Percentiles rank a stretch among this genome's conserved stretches.
Evolutionary conservation across 495 filamentous ascomycete species (phyloP).

Genomic region (Bacidia gigantensis): DNA sequence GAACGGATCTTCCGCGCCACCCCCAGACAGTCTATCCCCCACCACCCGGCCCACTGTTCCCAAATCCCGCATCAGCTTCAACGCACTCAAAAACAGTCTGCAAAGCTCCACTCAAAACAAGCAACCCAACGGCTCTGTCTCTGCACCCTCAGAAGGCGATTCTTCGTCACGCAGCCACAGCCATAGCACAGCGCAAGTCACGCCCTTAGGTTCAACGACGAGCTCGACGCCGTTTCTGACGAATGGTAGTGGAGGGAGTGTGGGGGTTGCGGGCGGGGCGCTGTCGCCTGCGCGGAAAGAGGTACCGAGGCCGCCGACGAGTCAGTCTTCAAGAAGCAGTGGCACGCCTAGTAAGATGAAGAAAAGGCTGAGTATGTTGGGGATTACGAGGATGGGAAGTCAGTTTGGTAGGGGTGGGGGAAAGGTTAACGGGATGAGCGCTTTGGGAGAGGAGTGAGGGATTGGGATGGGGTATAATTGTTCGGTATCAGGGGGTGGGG

Average conservation of each 20-base stretch:
- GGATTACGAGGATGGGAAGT: slow-evolving; percentile 51
- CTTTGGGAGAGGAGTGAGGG: slow-evolving; percentile 30
- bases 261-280: too few relatives aligned
- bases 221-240: slow-evolving; percentile 1
- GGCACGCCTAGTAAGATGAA: slow-evolving; percentile 38
- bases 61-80: slow-evolving; percentile 17
- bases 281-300: neutral
- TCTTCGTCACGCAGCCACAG: slow-evolving; percentile 8
- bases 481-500: too few relatives aligned
- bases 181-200: neutral
- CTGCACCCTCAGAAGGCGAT: slow-evolving; percentile 12
- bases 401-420: slow-evolving; percentile 6
- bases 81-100: slow-evolving; percentile 11
- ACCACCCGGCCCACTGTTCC: neutral
- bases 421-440: slow-evolving; percentile 25
- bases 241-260: slow-evolving; percentile 2
- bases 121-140: slow-evolving; percentile 9
- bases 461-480: too few relatives aligned
- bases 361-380: slow-evolving; percentile 56
- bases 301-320: slow-evolving; percentile 21
- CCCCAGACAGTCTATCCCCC: neutral
- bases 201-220: slow-evolving; percentile 4
- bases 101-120: neutral
- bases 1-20: slow-evolving; percentile 8
- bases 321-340: slow-evolving; percentile 19